These are phyloP conservation scores for Phialophora tarda DNA, from an alignment of 2,329 filamentous ascomycete species.

Conservation along the genomic window DNA sequence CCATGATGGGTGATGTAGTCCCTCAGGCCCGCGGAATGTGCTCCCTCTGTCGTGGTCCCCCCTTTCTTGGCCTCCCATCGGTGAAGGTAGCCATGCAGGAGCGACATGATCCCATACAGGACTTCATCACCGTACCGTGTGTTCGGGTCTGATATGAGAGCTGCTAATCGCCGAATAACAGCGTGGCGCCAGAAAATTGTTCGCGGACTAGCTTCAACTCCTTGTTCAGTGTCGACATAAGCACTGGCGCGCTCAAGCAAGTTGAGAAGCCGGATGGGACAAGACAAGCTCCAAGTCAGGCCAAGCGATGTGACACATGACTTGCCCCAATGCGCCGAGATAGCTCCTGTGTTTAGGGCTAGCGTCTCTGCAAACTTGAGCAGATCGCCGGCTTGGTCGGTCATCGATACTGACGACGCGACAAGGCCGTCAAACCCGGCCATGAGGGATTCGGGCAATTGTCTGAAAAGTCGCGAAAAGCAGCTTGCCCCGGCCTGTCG, in stretches of 20 bases:
- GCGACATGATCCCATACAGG: conserved; percentile 11
- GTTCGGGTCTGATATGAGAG: conserved; percentile 9
- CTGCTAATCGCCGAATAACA: conserved; percentile 7
- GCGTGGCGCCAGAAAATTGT: conserved; percentile 17
- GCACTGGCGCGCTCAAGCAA: conserved; percentile 12
- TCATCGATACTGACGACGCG: neutral
- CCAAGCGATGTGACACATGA: conserved; percentile 9
- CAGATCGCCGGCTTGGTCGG: neutral
- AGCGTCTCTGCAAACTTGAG: conserved; percentile 12
- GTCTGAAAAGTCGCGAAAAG: neutral
- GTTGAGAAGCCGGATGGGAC: conserved; percentile 9
- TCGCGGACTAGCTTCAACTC: neutral
- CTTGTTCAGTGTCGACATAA: conserved; percentile 2
- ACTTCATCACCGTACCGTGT: conserved; percentile 12
- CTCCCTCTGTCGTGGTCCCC: neutral
- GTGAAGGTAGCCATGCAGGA: conserved; percentile 13
- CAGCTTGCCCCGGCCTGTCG: neutral
- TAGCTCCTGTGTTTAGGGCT: neutral
- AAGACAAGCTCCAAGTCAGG: conserved; percentile 13
- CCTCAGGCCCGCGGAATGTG: conserved; percentile 13
- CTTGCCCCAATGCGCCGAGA: conserved; percentile 14
- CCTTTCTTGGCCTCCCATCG: neutral
- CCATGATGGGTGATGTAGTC: conserved; percentile 4
- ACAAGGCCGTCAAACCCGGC: neutral
- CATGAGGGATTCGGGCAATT: neutral